Percentiles rank a stretch among this genome's conserved stretches.
Evolutionary conservation across 805 yeast genomes (phyloP).

Genomic region (Yamadazyma endophytica): DNA sequence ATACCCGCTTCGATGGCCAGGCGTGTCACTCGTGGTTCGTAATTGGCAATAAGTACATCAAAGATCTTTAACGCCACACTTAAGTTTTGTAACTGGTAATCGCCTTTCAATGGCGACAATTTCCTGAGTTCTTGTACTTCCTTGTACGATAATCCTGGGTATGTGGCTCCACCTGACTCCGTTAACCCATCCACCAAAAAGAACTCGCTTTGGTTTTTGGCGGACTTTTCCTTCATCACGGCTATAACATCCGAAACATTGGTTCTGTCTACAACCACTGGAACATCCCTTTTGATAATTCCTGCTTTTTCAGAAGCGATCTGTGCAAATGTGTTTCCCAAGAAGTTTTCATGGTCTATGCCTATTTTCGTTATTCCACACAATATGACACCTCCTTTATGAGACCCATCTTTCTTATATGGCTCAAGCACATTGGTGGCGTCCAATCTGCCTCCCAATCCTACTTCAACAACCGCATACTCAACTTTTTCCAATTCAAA

Average conservation of each 20-base stretch:
- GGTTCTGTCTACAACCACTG: constrained; percentile 69
- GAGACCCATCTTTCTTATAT: neutral
- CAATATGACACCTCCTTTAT: constrained; percentile 41
- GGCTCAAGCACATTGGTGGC: constrained; percentile 73
- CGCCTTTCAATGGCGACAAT: constrained; percentile 61
- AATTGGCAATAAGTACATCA: constrained; percentile 25
- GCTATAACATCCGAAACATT: constrained; percentile 51
- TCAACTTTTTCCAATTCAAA: constrained; percentile 59
- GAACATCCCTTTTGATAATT: constrained; percentile 58
- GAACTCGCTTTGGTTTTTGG: constrained; percentile 22
- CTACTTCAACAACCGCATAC: constrained; percentile 87
- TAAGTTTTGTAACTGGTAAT: constrained; percentile 67
- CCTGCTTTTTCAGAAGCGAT: constrained; percentile 88
- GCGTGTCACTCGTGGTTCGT: constrained; percentile 22
- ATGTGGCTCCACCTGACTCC: neutral
- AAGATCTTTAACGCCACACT: constrained; percentile 61
- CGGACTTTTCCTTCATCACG: constrained; percentile 40
- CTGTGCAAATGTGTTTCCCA: constrained; percentile 61
- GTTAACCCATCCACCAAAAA: constrained; percentile 15
- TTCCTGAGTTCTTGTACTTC: constrained; percentile 6
- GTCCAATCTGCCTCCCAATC: constrained; percentile 86
- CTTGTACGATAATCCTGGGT: neutral
- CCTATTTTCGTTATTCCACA: constrained; percentile 84
- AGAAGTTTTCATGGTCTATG: constrained; percentile 73
- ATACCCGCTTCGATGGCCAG: constrained; percentile 50